Base-by-base conservation (phyloP, 306 rosid genomes). In the Carpinus fangiana region DNA sequence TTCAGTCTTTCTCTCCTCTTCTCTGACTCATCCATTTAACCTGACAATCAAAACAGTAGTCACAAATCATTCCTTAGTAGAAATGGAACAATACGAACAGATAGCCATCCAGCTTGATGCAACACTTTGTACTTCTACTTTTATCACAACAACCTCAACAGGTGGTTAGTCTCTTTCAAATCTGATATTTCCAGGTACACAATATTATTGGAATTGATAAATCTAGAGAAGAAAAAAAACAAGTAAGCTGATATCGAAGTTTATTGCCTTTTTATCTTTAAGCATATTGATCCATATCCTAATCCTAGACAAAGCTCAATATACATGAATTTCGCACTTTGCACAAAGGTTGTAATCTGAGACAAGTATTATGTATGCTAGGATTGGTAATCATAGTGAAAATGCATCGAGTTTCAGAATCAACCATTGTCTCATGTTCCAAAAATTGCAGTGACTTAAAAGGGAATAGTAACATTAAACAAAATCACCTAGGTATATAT, bases 1-100 rank as follows among this genome's bases (percentile, higher is more conserved):
- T 72, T 88, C 41, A 95, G 69, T 51, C 98, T 81, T 76, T 91
- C 94, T 81, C 80, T 92, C 82, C 98, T 84, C 75, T 90, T 89
- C 88, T 91, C 96, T 38, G 93, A 90, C 74, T 91, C 98, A 79
- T 92, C 96, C 98, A 94, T 92, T 74, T 76, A 82, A 66, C 76
- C 89, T 86, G 65, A 70, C 20, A 70, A 86, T n/a, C 21, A 51
- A 70, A 73, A 56, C 11, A 31, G 41, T 26, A 71, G 74, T 61
- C 52, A 65, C 55, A n/a, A 53, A 1, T 62, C 77, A 83, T 48
- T 46, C 76, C 46, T 34, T 28, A 36, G 34, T 34, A 5, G 55
- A 51, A 34, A 28, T 31, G n/a, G 26, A 28, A 12, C 7, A 31
- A 7, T 12, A 61, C 5, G 16, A 28, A 61, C 17, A 61, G 13